Evolutionary conservation across 129 eudicot genomes (phyloP).

Genomic region (Silybum marianum): DNA sequence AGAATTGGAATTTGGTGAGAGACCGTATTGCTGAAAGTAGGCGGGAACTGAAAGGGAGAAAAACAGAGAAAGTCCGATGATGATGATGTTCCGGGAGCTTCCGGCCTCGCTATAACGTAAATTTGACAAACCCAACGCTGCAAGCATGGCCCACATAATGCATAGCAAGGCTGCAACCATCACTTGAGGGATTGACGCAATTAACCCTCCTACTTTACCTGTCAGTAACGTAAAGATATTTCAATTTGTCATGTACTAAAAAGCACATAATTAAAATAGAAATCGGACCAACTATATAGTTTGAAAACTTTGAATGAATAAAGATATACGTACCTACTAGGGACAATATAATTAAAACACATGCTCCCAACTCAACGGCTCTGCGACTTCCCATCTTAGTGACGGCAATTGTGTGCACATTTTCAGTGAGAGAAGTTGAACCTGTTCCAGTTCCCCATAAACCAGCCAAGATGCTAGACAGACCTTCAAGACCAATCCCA

Average conservation of each 20-base stretch:
- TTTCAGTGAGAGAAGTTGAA: conserved; percentile 86
- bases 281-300: background rate
- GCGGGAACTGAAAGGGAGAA: conserved; percentile 88
- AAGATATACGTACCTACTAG: conserved; percentile 74
- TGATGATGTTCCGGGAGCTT: conserved; percentile 91
- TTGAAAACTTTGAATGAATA: background rate
- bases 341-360: conserved; percentile 68
- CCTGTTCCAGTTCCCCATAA: conserved; percentile 98
- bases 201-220: conserved; percentile 98
- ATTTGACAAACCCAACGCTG: conserved; percentile 90
- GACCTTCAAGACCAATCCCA: conserved; percentile 94
- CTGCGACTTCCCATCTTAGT: conserved; percentile 97
- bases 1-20: conserved; percentile 69
- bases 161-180: conserved; percentile 94
- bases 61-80: conserved; percentile 87
- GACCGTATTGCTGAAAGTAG: conserved; percentile 90
- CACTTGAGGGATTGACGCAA: conserved; percentile 93
- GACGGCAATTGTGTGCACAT: conserved; percentile 96
- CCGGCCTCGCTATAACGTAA: conserved; percentile 95
- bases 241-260: background rate
- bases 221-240: conserved; percentile 6
- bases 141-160: conserved; percentile 99
- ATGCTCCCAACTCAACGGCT: conserved; percentile 92
- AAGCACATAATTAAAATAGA: background rate
- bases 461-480: conserved; percentile 82